A percentile compares a stretch with the other conserved stretches of the same genome.
Conservation (phyloP, 208 protist species). For the Leishmania guyanensis region DNA sequence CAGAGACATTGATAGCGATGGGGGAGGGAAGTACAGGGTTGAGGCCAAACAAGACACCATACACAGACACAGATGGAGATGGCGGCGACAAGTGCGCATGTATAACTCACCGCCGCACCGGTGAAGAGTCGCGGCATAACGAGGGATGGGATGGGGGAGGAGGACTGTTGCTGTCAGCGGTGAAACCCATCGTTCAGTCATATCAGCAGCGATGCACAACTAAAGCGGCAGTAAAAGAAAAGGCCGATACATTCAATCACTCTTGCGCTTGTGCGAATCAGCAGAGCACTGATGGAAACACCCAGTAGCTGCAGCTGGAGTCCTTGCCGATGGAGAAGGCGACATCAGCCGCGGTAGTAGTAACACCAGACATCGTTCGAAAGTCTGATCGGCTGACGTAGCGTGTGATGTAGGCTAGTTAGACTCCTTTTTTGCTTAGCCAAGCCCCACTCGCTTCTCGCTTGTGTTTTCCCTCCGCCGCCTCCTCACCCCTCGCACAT, state of each 20-base stretch:
- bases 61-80: background rate
- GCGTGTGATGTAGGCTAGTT: background rate
- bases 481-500: background rate
- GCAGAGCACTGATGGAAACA: background rate
- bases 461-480: background rate
- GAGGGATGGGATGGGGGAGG: background rate
- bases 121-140: background rate
- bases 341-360: background rate
- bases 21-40: background rate
- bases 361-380: background rate
- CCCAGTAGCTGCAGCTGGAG: background rate
- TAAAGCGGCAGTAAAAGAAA: background rate
- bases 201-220: background rate
- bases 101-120: background rate
- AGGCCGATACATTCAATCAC: background rate
- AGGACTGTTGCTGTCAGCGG: background rate
- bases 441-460: background rate
- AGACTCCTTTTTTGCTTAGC: background rate
- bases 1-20: background rate
- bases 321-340: background rate
- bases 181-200: background rate
- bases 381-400: background rate
- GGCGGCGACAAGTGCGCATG: background rate
- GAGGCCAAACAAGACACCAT: background rate
- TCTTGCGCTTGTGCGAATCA: background rate